Evolutionary conservation across 345 rosid species (phyloP).

Genomic region (Moricandia arvensis): DNA sequence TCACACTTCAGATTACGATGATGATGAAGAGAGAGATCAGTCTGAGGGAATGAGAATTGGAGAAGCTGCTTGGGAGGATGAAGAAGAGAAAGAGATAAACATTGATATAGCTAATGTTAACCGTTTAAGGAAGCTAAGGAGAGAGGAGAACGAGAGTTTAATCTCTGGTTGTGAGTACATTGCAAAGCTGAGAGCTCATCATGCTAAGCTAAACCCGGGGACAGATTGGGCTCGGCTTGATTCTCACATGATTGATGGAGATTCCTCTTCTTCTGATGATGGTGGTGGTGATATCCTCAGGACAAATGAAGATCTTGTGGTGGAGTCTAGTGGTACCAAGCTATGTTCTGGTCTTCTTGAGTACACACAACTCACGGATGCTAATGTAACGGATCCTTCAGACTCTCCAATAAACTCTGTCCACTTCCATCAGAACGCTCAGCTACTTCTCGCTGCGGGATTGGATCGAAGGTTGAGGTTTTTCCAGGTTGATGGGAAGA

Average conservation of each 20-base stretch:
- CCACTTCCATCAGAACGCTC: conserved; percentile 85
- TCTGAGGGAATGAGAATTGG: conserved; percentile 31
- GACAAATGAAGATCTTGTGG: conserved; percentile 76
- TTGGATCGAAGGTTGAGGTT: conserved; percentile 69
- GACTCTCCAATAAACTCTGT: conserved; percentile 72
- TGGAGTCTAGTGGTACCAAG: conserved; percentile 52
- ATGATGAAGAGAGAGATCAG: conserved; percentile 39
- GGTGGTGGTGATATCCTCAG: conserved; percentile 64
- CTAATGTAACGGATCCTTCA: conserved; percentile 71
- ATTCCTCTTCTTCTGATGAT: conserved; percentile 43
- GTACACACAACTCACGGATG: conserved; percentile 75
- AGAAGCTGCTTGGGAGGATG: conserved; percentile 86
- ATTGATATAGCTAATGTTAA: conserved; percentile 62
- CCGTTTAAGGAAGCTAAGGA: conserved; percentile 85
- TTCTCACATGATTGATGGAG: conserved; percentile 29
- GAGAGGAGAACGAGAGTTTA: conserved; percentile 68
- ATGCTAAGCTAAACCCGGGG: conserved; percentile 75
- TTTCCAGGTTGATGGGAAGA: conserved; percentile 91
- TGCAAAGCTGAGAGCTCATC: conserved; percentile 80
- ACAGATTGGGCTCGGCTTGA: conserved; percentile 83
- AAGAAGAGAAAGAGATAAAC: conserved; percentile 68
- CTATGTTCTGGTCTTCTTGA: conserved; percentile 71
- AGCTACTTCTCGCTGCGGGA: conserved; percentile 78
- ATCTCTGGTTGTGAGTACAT: conserved; percentile 76
- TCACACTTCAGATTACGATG: conserved; percentile 41